Conservation (phyloP, 495 filamentous ascomycete genomes). For the Thermothielavioides terrestris region DNA sequence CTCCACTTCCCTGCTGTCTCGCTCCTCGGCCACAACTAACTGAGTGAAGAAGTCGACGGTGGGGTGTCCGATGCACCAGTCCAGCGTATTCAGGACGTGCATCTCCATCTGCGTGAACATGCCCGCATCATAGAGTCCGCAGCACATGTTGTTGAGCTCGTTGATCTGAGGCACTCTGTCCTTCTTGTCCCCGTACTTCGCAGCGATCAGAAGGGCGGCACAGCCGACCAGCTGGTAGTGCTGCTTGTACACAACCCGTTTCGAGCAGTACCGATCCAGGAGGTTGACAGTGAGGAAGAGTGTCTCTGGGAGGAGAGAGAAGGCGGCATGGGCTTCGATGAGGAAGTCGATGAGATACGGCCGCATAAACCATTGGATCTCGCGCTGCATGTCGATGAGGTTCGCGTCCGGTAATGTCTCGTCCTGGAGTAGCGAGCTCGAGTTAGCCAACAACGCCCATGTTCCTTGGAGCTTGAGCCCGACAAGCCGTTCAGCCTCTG, state of each 20-base stretch:
- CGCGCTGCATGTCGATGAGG: slow-evolving; percentile 95
- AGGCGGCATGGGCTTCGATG: slow-evolving; percentile 91
- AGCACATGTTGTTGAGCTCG: slow-evolving; percentile 98
- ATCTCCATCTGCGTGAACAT: slow-evolving; percentile 99
- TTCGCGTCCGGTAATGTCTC: slow-evolving; percentile 91
- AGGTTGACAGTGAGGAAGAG: slow-evolving; percentile 95
- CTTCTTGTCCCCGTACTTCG: slow-evolving; percentile 98
- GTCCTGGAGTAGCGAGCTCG: slow-evolving; percentile 41
- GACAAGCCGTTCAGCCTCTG: neutral
- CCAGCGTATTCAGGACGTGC: slow-evolving; percentile 96
- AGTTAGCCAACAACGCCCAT: slow-evolving; percentile 6
- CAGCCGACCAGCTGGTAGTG: slow-evolving; percentile 98
- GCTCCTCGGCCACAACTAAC: slow-evolving; percentile 54
- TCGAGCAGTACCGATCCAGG: slow-evolving; percentile 94
- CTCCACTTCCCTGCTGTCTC: slow-evolving; percentile 80
- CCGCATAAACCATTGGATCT: slow-evolving; percentile 99
- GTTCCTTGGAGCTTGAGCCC: no score
- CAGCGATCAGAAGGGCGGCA: slow-evolving; percentile 88
- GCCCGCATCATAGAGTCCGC: slow-evolving; percentile 93
- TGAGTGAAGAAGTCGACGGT: slow-evolving; percentile 91
- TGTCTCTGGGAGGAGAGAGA: slow-evolving; percentile 87
- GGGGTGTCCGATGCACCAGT: slow-evolving; percentile 92
- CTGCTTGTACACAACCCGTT: slow-evolving; percentile 96
- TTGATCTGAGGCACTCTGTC: slow-evolving; percentile 91
- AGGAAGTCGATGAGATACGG: slow-evolving; percentile 98